Evolutionary conservation across 2,329 filamentous ascomycete genomes (phyloP), one percentile per base, ranked within the genome.

Genomic region (Diaporthe citrichinensis): DNA sequence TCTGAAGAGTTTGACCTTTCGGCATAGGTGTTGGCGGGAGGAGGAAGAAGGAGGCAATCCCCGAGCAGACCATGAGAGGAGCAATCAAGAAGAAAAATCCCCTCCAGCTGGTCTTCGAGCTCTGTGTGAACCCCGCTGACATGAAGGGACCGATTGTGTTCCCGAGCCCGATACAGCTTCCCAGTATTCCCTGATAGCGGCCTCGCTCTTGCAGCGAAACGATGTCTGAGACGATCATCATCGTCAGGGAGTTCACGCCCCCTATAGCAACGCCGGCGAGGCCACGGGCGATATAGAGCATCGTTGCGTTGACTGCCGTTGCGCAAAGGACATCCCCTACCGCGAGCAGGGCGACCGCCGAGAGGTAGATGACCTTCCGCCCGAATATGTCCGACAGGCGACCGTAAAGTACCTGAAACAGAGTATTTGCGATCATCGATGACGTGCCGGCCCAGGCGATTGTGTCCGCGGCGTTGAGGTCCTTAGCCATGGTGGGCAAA

Each of bases 131-230:
- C 0, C 82, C 87, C 7, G 86, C 85, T 3, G 85, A 86, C 49
- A 89, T 79, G 69, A 89, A 85, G 0, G 87, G 87, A 3, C 87
- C 87, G 25, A 85, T 81, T 23, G 85, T 82, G 78, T 88, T 88
- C 4, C 87, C 87, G 7, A 86, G 62, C 0, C 86, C 87, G 3
- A 88, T 81, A 49, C 84, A 83, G 5, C 84, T 83, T 39, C 86
- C 86, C 17, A 88, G 76, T 10, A 88, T 86, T 6, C 87, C 87
- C 76, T 74, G 73, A n/a, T 74, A 68, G 39, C 51, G 53, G 6
- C 83, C 84, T 0, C 84, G 78, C 0, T 84, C 80, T 74, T 84
- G 55, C 23, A 85, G 68, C 2, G 83, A 83, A 0, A 82, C 82
- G 23, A 84, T 82, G 61, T 85, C 84, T 41, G 81, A 83, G 10